Evolutionary conservation across 1,139 yeast genomes (phyloP).

Genomic region (Zygotorulaspora mrakii): DNA sequence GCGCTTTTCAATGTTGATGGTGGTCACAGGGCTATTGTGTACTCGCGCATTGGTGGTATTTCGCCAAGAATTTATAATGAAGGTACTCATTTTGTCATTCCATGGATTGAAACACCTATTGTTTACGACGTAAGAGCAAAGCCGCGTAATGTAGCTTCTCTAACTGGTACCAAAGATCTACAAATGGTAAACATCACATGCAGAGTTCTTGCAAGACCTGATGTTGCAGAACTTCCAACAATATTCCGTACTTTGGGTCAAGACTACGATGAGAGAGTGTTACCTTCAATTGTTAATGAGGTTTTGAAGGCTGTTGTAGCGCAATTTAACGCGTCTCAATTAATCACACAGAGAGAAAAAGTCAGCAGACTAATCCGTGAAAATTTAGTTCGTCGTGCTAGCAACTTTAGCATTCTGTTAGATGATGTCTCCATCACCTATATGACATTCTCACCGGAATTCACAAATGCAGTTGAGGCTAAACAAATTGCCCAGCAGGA

Average conservation of each 20-base stretch:
- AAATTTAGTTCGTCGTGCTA: conserved; percentile 85
- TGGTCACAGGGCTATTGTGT: conserved; percentile 96
- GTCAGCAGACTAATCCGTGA: conserved; percentile 91
- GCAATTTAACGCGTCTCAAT: conserved; percentile 95
- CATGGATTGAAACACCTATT: conserved; percentile 93
- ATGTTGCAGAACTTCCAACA: conserved; percentile 68
- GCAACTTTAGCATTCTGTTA: conserved; percentile 76
- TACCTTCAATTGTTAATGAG: conserved; percentile 93
- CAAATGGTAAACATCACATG: conserved; percentile 99
- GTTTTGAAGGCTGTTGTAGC: conserved; percentile 96
- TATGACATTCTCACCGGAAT: conserved; percentile 97
- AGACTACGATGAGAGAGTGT: conserved; percentile 93
- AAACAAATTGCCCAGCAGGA: conserved; percentile 99
- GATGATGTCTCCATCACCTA: conserved; percentile 95
- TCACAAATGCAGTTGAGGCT: conserved; percentile 96
- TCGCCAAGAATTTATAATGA: conserved; percentile 82
- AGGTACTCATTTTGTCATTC: conserved; percentile 92
- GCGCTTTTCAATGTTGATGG: conserved; percentile 95
- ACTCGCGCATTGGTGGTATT: conserved; percentile 84
- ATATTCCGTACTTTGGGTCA: conserved; percentile 88
- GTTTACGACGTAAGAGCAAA: conserved; percentile 95
- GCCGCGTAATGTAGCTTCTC: conserved; percentile 94
- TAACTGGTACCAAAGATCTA: conserved; percentile 96
- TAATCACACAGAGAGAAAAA: conserved; percentile 96
- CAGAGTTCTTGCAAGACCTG: conserved; percentile 91